Percentiles rank a stretch among this genome's conserved stretches.
These are phyloP conservation scores for Oidiodendron maius DNA, from an alignment of 495 filamentous ascomycete species.

Conservation along the genomic window DNA sequence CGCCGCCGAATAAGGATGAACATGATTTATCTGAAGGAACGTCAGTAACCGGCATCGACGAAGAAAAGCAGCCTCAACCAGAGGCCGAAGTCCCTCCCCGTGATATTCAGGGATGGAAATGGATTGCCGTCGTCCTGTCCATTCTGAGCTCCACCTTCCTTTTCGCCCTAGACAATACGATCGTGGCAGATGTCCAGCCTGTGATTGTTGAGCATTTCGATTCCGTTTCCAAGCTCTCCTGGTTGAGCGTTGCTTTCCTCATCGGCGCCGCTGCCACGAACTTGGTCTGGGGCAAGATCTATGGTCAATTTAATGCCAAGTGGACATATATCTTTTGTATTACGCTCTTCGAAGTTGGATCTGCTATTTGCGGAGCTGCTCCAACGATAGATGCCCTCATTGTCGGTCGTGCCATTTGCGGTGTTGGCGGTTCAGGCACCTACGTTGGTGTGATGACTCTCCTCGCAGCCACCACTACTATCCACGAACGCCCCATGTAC, in stretches of 20 bases:
- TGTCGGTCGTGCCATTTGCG: constrained; percentile 41
- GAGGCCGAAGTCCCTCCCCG: constrained; percentile 11
- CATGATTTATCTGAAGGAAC: constrained; percentile 13
- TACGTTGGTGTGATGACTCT: constrained; percentile 44
- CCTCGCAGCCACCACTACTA: constrained; percentile 35
- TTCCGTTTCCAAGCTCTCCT: constrained; percentile 47
- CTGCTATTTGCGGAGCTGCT: constrained; percentile 50
- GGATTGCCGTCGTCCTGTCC: constrained; percentile 14
- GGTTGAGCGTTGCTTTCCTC: constrained; percentile 50
- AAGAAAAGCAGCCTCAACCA: constrained; percentile 7
- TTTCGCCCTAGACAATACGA: constrained; percentile 37
- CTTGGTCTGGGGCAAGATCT: constrained; percentile 38
- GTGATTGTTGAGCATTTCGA: constrained; percentile 43
- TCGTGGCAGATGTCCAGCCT: constrained; percentile 54
- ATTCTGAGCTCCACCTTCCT: constrained; percentile 20
- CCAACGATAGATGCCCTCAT: constrained; percentile 46
- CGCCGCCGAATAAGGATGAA: constrained; percentile 6
- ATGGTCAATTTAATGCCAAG: constrained; percentile 47
- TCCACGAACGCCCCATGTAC: constrained; percentile 39
- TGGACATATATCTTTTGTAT: constrained; percentile 44
- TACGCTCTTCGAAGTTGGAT: constrained; percentile 44
- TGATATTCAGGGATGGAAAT: constrained; percentile 17
- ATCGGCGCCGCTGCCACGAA: constrained; percentile 43
- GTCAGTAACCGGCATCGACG: constrained; percentile 14
- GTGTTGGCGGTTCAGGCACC: constrained; percentile 42